These are phyloP conservation scores for Entomortierella parvispora DNA, from an alignment of 192 early-diverging fungal species.

Conservation along the genomic window DNA sequence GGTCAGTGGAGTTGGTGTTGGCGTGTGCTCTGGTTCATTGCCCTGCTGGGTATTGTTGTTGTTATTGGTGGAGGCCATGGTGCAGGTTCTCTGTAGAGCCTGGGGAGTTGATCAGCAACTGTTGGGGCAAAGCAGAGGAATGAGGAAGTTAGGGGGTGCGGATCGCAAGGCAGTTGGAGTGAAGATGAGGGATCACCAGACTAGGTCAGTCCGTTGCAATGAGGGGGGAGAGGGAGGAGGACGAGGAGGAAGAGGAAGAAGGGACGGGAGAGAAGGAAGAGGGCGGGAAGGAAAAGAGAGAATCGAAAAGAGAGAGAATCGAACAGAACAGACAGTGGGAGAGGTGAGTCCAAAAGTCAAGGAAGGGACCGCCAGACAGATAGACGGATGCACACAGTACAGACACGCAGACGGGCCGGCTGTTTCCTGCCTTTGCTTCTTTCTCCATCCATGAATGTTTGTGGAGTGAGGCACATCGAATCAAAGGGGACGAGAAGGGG, in stretches of 20 bases:
- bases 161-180: no score
- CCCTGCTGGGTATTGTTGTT: neutral
- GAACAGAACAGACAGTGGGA: neutral
- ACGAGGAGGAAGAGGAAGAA: neutral
- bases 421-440: no score
- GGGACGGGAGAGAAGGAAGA: neutral
- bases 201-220: no score
- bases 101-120: conserved; percentile 5
- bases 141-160: no score
- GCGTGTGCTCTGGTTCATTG: neutral
- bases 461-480: no score
- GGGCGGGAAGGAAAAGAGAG: neutral
- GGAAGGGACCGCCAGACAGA: no score
- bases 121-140: neutral
- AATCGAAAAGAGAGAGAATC: neutral
- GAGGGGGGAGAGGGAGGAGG: neutral
- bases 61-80: neutral
- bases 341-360: no score
- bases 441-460: no score
- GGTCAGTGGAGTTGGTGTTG: neutral
- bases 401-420: no score
- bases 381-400: no score
- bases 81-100: neutral
- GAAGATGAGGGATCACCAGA: no score
- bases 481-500: no score